phyloP scores from a whole-genome alignment of 306 rosid species.

The Mucuna pruriens region DNA sequence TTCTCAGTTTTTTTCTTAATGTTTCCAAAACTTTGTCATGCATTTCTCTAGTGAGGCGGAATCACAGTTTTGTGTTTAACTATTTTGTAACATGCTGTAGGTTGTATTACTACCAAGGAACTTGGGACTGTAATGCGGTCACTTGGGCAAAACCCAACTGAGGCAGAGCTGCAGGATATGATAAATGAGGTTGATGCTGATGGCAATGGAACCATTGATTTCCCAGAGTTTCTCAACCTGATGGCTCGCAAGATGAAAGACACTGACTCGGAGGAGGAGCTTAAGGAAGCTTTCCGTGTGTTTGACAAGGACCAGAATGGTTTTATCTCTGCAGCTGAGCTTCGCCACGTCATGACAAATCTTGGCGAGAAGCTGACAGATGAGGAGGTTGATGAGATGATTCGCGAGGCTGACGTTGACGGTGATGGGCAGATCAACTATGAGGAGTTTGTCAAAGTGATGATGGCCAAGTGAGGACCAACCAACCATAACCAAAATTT shows the following conservation, averaged over 20 bases:
- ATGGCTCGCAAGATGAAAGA: constrained; percentile 90
- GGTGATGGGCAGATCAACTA: constrained; percentile 86
- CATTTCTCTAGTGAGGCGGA: constrained; percentile 14
- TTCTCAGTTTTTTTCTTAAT: neutral
- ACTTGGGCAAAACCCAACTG: constrained; percentile 86
- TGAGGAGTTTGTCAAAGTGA: constrained; percentile 85
- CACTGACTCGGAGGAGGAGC: constrained; percentile 85
- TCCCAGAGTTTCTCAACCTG: constrained; percentile 77
- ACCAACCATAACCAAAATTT: constrained; percentile 43
- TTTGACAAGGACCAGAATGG: constrained; percentile 90
- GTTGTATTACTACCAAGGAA: constrained; percentile 84
- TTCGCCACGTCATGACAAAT: constrained; percentile 85
- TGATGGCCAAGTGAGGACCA: constrained; percentile 81
- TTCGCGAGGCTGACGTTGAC: constrained; percentile 83
- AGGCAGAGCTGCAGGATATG: constrained; percentile 84
- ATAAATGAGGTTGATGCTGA: constrained; percentile 88
- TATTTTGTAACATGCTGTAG: constrained; percentile 38
- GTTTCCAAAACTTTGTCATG: too few species aligned
- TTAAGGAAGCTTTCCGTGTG: constrained; percentile 84
- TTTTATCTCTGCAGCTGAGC: constrained; percentile 87
- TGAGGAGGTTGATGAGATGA: constrained; percentile 84
- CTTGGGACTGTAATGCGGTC: constrained; percentile 87
- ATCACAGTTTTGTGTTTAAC: constrained; percentile 15
- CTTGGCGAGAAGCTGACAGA: constrained; percentile 89
- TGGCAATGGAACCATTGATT: constrained; percentile 78